Conservation (phyloP, 495 filamentous ascomycete genomes). For the Penicillium pancosmium region DNA sequence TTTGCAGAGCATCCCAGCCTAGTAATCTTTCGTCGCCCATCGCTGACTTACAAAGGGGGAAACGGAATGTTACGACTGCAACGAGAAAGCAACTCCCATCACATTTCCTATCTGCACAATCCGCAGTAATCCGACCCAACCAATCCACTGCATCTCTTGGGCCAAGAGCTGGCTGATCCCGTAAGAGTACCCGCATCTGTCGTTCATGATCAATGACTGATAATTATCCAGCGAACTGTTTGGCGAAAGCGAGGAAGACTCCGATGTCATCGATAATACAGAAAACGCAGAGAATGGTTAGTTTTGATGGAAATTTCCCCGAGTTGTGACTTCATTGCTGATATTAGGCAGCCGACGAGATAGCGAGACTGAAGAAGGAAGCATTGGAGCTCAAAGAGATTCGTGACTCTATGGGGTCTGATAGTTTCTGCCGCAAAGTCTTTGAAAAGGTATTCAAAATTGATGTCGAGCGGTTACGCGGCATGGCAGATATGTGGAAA, state of each 20-base stretch:
- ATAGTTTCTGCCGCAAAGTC: slow-evolving; percentile 75
- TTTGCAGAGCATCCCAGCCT: neutral
- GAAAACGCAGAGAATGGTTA: slow-evolving; percentile 79
- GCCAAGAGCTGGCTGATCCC: slow-evolving; percentile 94
- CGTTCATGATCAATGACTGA: slow-evolving; percentile 16
- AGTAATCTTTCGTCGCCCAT: neutral
- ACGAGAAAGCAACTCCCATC: slow-evolving; percentile 83
- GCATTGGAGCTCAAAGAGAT: slow-evolving; percentile 82
- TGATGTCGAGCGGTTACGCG: slow-evolving; percentile 81
- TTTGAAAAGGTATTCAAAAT: slow-evolving; percentile 92
- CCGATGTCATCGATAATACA: slow-evolving; percentile 68
- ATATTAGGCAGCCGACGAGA: slow-evolving; percentile 66
- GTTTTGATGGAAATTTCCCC: slow-evolving; percentile 5
- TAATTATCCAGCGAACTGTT: slow-evolving; percentile 69
- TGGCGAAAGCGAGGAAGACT: slow-evolving; percentile 83
- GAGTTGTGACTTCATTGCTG: slow-evolving; percentile 16
- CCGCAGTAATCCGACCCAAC: slow-evolving; percentile 88
- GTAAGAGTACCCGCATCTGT: slow-evolving; percentile 36
- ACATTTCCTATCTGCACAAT: slow-evolving; percentile 96
- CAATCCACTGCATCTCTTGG: slow-evolving; percentile 99
- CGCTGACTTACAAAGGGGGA: slow-evolving; percentile 53
- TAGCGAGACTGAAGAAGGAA: slow-evolving; percentile 81
- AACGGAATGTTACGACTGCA: slow-evolving; percentile 97
- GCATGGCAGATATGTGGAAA: slow-evolving; percentile 98
- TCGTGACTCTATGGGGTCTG: slow-evolving; percentile 77